Percentiles rank a stretch among this genome's conserved stretches.
Conservation (phyloP, 225 moss, liverwort and hornwort genomes). For the Sphagnum contortum region DNA sequence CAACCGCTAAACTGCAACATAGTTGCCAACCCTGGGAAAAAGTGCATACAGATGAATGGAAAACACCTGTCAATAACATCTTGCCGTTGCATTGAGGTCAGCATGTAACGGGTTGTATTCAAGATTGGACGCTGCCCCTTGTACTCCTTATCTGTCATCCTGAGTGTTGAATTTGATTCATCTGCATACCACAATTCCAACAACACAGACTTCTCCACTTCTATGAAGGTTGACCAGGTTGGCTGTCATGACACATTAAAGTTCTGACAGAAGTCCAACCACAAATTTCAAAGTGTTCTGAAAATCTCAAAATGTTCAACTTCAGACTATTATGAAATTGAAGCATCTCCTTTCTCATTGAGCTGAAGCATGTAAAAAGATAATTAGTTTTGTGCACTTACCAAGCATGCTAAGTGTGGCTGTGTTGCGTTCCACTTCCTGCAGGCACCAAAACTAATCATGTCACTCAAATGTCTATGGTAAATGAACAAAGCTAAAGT, state of each 20-base stretch:
- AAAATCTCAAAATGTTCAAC: no score
- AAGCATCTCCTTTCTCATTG: no score
- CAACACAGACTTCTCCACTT: not conserved
- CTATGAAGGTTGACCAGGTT: not conserved
- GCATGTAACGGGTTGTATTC: conserved; percentile 29
- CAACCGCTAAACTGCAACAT: no score
- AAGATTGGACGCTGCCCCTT: conserved; percentile 31
- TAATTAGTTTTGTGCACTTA: conserved; percentile 14
- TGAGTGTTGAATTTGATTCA: conserved; percentile 32
- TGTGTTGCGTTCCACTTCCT: conserved; percentile 91
- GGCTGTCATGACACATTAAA: no score
- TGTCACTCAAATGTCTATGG: not conserved
- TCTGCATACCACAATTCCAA: conserved; percentile 9
- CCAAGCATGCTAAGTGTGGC: conserved; percentile 74
- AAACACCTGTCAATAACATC: conserved; percentile 29
- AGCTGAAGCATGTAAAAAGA: no score
- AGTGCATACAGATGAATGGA: no score
- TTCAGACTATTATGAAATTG: no score
- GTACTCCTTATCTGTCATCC: conserved; percentile 33
- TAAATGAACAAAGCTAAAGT: no score
- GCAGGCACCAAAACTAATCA: conserved; percentile 3
- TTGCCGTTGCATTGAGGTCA: conserved; percentile 26
- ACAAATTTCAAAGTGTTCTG: no score
- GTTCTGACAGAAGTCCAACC: no score
- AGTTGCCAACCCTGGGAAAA: no score